Conservation (phyloP, 2,329 filamentous ascomycete species). For the Diplodia seriata region DNA sequence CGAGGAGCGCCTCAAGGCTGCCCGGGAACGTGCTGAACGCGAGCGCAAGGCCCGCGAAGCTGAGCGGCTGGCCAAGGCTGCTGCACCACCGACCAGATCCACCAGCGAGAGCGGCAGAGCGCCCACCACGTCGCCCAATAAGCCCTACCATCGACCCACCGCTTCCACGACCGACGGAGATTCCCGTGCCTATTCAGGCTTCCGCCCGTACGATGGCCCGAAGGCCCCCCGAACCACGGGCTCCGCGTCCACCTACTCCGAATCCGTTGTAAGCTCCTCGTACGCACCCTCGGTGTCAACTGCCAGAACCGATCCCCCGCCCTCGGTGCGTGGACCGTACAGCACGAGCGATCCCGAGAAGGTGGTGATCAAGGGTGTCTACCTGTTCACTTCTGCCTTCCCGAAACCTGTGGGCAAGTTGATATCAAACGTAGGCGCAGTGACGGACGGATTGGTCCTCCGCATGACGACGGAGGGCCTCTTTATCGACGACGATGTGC, state of each 20-base stretch:
- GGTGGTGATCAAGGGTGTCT: constrained; percentile 93
- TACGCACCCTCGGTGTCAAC: constrained; percentile 87
- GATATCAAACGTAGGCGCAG: constrained; percentile 79
- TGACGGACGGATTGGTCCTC: constrained; percentile 91
- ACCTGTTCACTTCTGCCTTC: constrained; percentile 88
- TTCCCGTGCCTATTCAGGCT: constrained; percentile 63
- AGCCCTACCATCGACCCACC: constrained; percentile 55
- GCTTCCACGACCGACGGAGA: constrained; percentile 69
- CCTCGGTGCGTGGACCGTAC: constrained; percentile 79
- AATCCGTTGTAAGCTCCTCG: constrained; percentile 64
- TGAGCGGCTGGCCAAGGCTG: constrained; percentile 39
- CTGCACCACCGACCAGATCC: constrained; percentile 33
- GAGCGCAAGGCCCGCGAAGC: constrained; percentile 49
- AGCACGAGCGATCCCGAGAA: constrained; percentile 91
- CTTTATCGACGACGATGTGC: constrained; percentile 96
- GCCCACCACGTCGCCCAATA: constrained; percentile 46
- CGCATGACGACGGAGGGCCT: constrained; percentile 92
- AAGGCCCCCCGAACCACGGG: constrained; percentile 63
- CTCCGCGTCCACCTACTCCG: constrained; percentile 68
- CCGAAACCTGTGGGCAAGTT: constrained; percentile 91
- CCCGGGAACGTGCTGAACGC: constrained; percentile 48
- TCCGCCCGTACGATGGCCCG: constrained; percentile 78
- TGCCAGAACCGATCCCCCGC: constrained; percentile 80
- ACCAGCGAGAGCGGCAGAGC: constrained; percentile 34
- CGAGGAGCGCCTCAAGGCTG: constrained; percentile 46